Base-by-base conservation (phyloP, 345 rosid species). In the Rhodamnia argentea region DNA sequence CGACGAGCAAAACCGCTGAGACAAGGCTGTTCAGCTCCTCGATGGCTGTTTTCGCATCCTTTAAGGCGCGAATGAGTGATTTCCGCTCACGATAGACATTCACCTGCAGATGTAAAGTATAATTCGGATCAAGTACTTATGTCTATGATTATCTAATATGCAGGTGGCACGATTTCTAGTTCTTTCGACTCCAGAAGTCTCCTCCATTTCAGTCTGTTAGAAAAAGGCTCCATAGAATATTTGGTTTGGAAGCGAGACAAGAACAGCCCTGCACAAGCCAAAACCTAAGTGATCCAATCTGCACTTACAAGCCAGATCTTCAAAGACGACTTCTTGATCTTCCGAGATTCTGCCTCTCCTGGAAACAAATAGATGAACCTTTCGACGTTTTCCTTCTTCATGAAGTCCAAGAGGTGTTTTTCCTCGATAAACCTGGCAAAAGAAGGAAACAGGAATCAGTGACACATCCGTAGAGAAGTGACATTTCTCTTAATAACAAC, bases 21-120 rank as follows among this genome's bases (percentile, higher is more conserved):
- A 75, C 78, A 57, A 94, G 92, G 87, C 55, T 92, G 90, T 92
- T 93, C 74, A 94, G 91, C 86, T 94, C 96, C 57, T 93, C 92
- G 53, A 94, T 87, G 62, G 95, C 95, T 57, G 96, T 92, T 88
- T 92, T 93, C 23, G 93, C 89, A 54, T 94, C 95, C 13, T 92
- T 93, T 86, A 94, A 87, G 60, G 95, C 89, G 84, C 89, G 94
- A 20, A 89, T 94, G 58, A 94, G 88, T 15, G 92, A 87, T 85
- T 92, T 94, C n/a, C 94, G 92, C 24, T 93, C 95, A 27, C 84
- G 85, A 86, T 88, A 92, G 50, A 91, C 93, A 55, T 92, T 92
- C 74, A 92, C 94, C 94, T 94, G 91, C 64, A 59, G 8, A 59
- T 11, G 64, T 26, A 13, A 59, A 59, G 15, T 26, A 4, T 11